A percentile compares a stretch with the other conserved stretches of the same genome.
Conservation (phyloP, 768 basidiomycete species). For the Lyophyllum atratum region DNA sequence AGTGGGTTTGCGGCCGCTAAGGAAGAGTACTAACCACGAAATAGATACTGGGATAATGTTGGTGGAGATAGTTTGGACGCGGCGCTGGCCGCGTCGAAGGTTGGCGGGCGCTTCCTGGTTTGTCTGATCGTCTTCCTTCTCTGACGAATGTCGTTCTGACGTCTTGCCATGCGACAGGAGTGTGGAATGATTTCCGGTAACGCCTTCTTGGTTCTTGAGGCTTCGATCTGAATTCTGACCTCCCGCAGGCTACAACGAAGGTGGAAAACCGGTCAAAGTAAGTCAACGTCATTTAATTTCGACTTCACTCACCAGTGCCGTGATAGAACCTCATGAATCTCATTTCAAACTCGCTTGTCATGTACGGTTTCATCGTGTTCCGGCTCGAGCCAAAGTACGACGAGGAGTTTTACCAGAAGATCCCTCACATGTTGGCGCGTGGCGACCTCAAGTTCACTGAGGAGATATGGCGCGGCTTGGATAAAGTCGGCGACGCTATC, state of each 20-base stretch:
- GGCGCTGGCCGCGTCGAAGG: constrained; percentile 47
- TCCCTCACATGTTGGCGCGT: constrained; percentile 41
- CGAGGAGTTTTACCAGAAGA: constrained; percentile 40
- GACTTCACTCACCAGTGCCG: neutral
- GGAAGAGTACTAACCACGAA: neutral
- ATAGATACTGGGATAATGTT: constrained; percentile 59
- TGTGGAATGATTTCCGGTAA: constrained; percentile 42
- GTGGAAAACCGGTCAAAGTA: constrained; percentile 29
- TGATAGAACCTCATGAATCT: constrained; percentile 39
- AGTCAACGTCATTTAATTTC: neutral
- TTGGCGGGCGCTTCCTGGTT: constrained; percentile 52
- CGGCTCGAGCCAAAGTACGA: constrained; percentile 35
- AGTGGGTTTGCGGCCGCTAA: constrained; percentile 7
- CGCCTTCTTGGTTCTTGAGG: neutral
- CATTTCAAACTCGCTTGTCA: constrained; percentile 41
- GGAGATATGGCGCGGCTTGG: constrained; percentile 46
- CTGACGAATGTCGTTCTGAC: neutral
- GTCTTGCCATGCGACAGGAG: constrained; percentile 25
- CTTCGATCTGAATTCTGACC: neutral
- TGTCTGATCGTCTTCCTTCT: constrained; percentile 16
- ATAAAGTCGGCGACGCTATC: constrained; percentile 36
- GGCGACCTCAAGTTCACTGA: constrained; percentile 52
- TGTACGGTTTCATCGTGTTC: constrained; percentile 39
- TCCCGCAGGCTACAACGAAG: constrained; percentile 33
- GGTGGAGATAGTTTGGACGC: constrained; percentile 61